Conservation (phyloP, 441 rosid genomes). For the Erodium moschatum region DNA sequence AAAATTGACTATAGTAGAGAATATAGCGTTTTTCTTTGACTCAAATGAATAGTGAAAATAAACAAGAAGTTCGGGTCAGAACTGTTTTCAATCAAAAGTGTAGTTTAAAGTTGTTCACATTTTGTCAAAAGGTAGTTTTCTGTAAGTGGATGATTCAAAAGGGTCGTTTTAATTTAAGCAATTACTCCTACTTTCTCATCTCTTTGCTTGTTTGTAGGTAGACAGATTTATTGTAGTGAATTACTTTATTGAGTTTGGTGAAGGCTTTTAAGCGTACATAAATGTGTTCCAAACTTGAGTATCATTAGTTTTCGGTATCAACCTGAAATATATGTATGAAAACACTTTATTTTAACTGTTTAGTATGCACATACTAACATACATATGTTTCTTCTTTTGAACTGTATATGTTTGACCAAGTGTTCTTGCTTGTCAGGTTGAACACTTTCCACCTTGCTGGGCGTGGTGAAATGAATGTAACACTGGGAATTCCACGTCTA, state of each 20-base stretch:
- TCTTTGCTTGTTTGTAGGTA: neutral
- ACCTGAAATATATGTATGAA: neutral
- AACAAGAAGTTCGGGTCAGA: too few relatives aligned
- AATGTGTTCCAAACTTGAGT: slow-evolving; percentile 1
- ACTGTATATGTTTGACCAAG: neutral
- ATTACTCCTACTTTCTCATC: neutral
- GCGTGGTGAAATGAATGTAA: slow-evolving; percentile 98
- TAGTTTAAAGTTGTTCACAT: too few relatives aligned
- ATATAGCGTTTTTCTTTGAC: too few relatives aligned
- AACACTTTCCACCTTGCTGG: slow-evolving; percentile 99
- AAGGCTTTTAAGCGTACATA: slow-evolving; percentile 8
- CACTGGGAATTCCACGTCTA: slow-evolving; percentile 91
- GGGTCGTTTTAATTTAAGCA: too few relatives aligned
- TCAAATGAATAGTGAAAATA: too few relatives aligned
- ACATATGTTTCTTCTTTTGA: neutral
- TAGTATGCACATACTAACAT: neutral
- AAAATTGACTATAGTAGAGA: too few relatives aligned
- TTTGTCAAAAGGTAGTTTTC: too few relatives aligned
- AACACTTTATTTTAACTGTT: neutral
- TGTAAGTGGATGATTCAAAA: too few relatives aligned
- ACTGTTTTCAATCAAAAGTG: too few relatives aligned
- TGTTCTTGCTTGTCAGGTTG: slow-evolving; percentile 42
- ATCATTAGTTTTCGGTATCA: neutral
- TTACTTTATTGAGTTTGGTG: slow-evolving; percentile 2
- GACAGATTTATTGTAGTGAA: neutral